These are phyloP conservation scores for Stenogyne calaminthoides DNA, from an alignment of 305 asterid species.

Conservation along the genomic window DNA sequence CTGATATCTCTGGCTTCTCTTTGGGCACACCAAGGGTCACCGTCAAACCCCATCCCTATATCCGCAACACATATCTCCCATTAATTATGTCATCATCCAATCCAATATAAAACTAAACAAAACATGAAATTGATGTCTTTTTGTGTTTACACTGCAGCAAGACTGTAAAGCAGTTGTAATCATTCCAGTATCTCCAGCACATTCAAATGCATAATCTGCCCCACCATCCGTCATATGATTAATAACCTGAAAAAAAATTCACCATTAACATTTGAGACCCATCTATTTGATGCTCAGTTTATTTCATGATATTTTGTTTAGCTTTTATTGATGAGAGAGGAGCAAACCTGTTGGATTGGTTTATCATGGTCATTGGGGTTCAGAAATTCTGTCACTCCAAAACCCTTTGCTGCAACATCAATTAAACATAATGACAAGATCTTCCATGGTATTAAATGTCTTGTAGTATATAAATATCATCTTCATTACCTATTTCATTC, in stretches of 20 bases:
- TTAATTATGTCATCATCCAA: background rate
- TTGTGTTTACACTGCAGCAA: conserved; percentile 66
- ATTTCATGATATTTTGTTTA: background rate
- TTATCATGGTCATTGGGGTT: conserved; percentile 75
- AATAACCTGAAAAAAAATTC: conserved; percentile 59
- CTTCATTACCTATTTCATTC: conserved; percentile 59
- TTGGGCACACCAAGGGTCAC: conserved; percentile 95
- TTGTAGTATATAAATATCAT: conserved; percentile 8
- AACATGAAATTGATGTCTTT: background rate
- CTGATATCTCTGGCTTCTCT: conserved; percentile 70
- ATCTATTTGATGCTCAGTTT: background rate
- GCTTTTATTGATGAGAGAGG: background rate
- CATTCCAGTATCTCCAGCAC: conserved; percentile 86
- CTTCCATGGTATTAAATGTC: conserved; percentile 1
- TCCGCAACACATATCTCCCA: conserved; percentile 11
- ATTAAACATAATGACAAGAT: conserved; percentile 12
- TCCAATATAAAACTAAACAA: conserved; percentile 6
- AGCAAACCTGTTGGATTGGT: conserved; percentile 85
- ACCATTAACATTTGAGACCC: background rate
- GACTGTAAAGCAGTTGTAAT: conserved; percentile 84
- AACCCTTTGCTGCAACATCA: conserved; percentile 64
- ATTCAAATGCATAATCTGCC: conserved; percentile 92
- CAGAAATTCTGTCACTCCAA: conserved; percentile 86
- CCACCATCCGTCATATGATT: conserved; percentile 83
- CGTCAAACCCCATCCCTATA: conserved; percentile 93